Base-by-base conservation (phyloP, 1,139 yeast genomes). In the Zygosaccharomyces sapae region DNA sequence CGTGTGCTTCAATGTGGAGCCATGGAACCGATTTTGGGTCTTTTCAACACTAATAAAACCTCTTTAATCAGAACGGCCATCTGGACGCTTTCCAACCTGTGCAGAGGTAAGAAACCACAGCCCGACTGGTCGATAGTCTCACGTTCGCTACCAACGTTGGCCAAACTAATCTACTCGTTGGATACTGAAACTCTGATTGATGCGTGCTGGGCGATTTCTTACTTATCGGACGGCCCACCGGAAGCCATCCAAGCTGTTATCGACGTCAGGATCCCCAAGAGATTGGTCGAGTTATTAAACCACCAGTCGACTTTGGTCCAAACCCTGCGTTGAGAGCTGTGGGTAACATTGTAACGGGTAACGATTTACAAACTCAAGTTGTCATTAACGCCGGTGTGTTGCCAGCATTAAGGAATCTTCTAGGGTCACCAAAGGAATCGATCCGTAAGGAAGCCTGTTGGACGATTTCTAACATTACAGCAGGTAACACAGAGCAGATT, bases 191-290 rank as follows among this genome's bases (percentile, higher is more conserved):
- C 96, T 31, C 75, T 92, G 63, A 89, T 89, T 54, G 98, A 92
- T 70, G 96, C 98, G 40, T 89, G 97, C 72, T 94, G 98, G 98
- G 97, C 98, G 20, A 90, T 94, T 47, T 87, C 96, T 1, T 94
- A 92, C 68, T 73, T 92, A 51, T 83, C 94, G 45, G 98, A 92
- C 68, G 98, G 98, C 41, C 80, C 95, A 34, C 76, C 87, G 55
- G 92, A 86, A 61, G 90, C 96, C 43, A 92, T 92, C 61, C 97
- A 92, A 72, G 96, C 97, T 7, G 97, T 94, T 44, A 86, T 94
- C 56, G 97, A 92, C 66, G 95, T 95, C 27, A 83, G 97, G 66
- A 89, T 94, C 56, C 97, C 98, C 51, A 83, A 88, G 61, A 81
- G 97, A 66, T 76, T 92, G 54, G 97, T 92, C 37, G 97, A 92